Evolutionary conservation across 768 basidiomycete species (phyloP), one percentile per base, ranked within the genome.

Genomic region (Boletus bicolor): DNA sequence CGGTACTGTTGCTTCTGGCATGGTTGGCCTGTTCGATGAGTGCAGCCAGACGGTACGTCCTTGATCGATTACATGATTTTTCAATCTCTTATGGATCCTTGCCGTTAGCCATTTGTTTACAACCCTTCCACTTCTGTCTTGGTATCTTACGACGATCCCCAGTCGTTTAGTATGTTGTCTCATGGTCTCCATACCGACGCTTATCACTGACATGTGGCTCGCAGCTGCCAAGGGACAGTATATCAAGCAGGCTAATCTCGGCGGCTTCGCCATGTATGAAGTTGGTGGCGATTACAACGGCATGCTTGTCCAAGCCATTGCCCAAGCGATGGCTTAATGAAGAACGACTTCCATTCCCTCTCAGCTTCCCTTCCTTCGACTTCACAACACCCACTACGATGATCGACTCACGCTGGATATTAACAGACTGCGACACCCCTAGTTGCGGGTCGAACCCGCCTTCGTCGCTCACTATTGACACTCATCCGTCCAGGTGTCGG

Each of bases 1-100:
- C 14, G 80, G 78, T 66, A 78, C 55, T 77, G 85, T 78, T 15
- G 79, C 79, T 9, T 55, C 65, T 1, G 82, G 81, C 4, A 83
- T 87, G 63, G 63, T 66, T 9, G 80, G 82, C 64, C 60, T 72
- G 14, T 89, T 76, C 60, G 86, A 90, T 56, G 64, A 77, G 7
- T 91, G 89, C 74, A 87, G 82, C 58, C 81, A 89, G 72, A 92
- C 90, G 53, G 89, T 91, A 58, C 34, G 83, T 74, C 3, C 4
- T 8, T 36, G 6, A 14, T 38, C 3, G 28, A 51, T 26, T 1
- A 1, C 7, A 9, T 17, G 45, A 5, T 26, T 54, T 24, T 24
- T 37, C 41, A 6, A 21, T 37, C 15, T 51, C 46, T 63, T 28
- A 70, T 9, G 1, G 15, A 38, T 28, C 4, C 0, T 21, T 48